Evolutionary conservation across 208 protist species (phyloP).

Genomic region (Trypanosoma boissoni): DNA sequence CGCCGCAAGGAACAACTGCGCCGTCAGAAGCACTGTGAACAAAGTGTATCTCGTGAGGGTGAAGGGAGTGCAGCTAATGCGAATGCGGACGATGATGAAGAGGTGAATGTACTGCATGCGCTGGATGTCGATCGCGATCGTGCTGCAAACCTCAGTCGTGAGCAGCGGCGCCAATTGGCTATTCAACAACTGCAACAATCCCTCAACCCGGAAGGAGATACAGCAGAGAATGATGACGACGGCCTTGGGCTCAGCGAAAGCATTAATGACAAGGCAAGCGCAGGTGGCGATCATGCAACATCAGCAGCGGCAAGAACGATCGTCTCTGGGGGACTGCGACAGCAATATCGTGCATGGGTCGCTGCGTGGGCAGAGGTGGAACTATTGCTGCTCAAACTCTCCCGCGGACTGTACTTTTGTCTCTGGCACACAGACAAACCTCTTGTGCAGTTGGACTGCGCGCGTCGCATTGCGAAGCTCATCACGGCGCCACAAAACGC

Average conservation of each 20-base stretch:
- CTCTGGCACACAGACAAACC: constrained; percentile 93
- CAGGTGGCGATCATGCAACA: not conserved
- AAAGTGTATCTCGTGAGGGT: constrained; percentile 35
- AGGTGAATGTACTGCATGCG: constrained; percentile 20
- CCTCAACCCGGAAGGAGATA: not conserved
- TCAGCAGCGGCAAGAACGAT: not conserved
- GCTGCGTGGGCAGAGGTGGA: constrained; percentile 68
- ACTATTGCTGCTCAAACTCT: constrained; percentile 85
- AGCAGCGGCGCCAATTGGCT: constrained; percentile 19
- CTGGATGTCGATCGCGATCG: constrained; percentile 9
- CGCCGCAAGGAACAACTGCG: constrained; percentile 23
- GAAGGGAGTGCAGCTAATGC: constrained; percentile 17
- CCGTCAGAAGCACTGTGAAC: constrained; percentile 16
- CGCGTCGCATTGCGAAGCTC: constrained; percentile 67
- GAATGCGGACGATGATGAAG: constrained; percentile 25
- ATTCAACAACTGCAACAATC: constrained; percentile 23
- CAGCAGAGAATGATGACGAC: not conserved
- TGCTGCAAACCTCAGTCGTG: constrained; percentile 7
- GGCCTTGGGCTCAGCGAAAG: not conserved
- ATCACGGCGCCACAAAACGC: constrained; percentile 42
- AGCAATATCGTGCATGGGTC: constrained; percentile 61
- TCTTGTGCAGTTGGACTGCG: constrained; percentile 84
- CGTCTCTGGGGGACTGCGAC: constrained; percentile 29
- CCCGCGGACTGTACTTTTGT: constrained; percentile 83
- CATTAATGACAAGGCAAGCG: not conserved